Evolutionary conservation across 2,329 filamentous ascomycete species (phyloP).

Genomic region (Diplocarpon mali): DNA sequence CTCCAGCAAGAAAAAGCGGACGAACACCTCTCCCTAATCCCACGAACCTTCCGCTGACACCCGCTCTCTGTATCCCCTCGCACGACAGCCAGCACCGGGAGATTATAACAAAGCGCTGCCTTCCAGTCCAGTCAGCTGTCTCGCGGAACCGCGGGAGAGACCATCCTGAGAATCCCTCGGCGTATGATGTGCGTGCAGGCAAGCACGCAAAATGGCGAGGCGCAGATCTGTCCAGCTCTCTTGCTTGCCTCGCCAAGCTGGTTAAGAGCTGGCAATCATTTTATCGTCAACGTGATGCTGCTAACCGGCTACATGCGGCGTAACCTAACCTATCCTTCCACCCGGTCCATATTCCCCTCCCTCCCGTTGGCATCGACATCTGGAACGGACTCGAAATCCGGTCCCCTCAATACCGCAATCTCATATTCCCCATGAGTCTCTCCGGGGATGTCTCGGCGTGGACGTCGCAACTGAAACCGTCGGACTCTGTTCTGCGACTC

Average conservation of each 20-base stretch:
- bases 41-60: conserved; percentile 2
- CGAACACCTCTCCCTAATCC: conserved; percentile 9
- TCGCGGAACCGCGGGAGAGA: not conserved
- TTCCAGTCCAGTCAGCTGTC: not conserved
- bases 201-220: conserved; percentile 12
- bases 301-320: too few species aligned
- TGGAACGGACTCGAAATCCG: too few species aligned
- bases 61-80: conserved; percentile 7
- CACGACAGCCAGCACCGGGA: not conserved
- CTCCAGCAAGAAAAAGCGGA: not conserved
- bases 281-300: not conserved
- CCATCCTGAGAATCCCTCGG: too few species aligned
- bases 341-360: too few species aligned
- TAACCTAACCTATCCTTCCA: too few species aligned
- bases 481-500: too few species aligned
- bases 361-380: too few species aligned
- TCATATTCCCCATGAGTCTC: not conserved
- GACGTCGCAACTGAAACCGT: too few species aligned
- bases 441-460: not conserved
- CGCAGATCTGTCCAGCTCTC: conserved; percentile 9
- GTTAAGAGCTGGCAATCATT: not conserved
- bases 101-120: not conserved
- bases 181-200: not conserved
- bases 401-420: not conserved
- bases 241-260: not conserved